Evolutionary conservation across 139 green algal genomes (phyloP).

Genomic region (Chlorella sp.): DNA sequence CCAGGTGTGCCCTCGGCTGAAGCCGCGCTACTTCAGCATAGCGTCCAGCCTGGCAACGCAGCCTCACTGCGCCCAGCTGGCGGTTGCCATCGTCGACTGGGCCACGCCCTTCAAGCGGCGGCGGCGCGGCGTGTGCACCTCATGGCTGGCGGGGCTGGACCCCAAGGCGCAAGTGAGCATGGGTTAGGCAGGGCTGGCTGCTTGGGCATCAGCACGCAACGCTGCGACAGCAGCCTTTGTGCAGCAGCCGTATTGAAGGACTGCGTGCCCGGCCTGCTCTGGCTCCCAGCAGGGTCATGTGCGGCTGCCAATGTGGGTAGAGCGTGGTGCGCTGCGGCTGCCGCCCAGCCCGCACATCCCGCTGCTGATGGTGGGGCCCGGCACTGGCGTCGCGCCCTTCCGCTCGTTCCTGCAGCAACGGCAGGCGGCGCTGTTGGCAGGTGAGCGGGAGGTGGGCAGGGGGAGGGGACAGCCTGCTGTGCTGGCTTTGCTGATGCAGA

Average conservation of each 20-base stretch:
- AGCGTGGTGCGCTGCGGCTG: slow-evolving; percentile 73
- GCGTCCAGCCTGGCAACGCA: slow-evolving; percentile 72
- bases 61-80: slow-evolving; percentile 66
- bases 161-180: background rate
- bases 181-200: background rate
- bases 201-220: background rate
- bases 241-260: background rate
- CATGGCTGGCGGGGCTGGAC: slow-evolving; percentile 73
- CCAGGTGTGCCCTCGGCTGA: slow-evolving; percentile 66
- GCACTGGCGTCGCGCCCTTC: slow-evolving; percentile 90
- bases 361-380: slow-evolving; percentile 82
- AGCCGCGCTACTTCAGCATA: slow-evolving; percentile 90
- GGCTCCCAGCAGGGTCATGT: background rate
- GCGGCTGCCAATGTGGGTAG: slow-evolving; percentile 76
- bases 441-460: background rate
- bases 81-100: slow-evolving; percentile 86
- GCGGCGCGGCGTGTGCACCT: slow-evolving; percentile 81
- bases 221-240: background rate
- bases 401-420: slow-evolving; percentile 82
- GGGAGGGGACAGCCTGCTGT: background rate
- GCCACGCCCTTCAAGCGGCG: slow-evolving; percentile 51
- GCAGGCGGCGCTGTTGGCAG: slow-evolving; percentile 6
- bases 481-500: background rate
- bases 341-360: slow-evolving; percentile 50
- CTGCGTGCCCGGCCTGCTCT: background rate